Percentiles rank a stretch among this genome's conserved stretches.
These are phyloP conservation scores for Heritiera littoralis DNA, from an alignment of 345 rosid genomes.

Conservation along the genomic window DNA sequence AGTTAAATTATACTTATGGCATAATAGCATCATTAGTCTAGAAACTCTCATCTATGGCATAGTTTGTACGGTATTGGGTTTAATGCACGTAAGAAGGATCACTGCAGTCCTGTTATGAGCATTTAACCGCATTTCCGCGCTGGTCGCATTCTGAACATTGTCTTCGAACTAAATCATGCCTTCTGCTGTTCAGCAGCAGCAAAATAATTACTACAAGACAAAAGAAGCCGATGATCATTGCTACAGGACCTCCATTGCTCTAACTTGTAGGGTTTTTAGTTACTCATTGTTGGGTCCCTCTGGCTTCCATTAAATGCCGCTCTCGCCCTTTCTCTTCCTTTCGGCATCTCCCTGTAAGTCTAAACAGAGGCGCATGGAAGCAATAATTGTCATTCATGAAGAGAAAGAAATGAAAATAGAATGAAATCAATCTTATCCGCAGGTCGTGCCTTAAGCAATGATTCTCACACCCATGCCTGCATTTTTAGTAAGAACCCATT, in stretches of 20 bases:
- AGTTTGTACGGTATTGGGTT: neutral
- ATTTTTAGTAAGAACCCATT: slow-evolving; percentile 5
- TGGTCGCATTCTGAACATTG: neutral
- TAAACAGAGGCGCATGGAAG: slow-evolving; percentile 5
- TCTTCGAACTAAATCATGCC: slow-evolving; percentile 20
- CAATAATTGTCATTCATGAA: slow-evolving; percentile 37
- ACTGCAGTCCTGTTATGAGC: neutral
- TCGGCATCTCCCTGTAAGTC: slow-evolving; percentile 9
- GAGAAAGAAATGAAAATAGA: slow-evolving; percentile 8
- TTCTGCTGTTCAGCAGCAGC: slow-evolving; percentile 22
- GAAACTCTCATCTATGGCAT: neutral
- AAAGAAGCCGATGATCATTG: slow-evolving; percentile 24
- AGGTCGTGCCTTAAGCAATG: slow-evolving; percentile 33
- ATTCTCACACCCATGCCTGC: slow-evolving; percentile 37
- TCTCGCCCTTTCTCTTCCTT: neutral
- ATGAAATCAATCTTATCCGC: slow-evolving; percentile 16
- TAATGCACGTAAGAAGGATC: neutral
- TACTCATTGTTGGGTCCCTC: slow-evolving; percentile 32
- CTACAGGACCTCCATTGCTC: slow-evolving; percentile 16
- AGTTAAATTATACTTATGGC: neutral
- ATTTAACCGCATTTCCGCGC: neutral
- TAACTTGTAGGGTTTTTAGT: slow-evolving; percentile 14
- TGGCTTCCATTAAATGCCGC: slow-evolving; percentile 24
- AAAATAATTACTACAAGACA: slow-evolving; percentile 23
- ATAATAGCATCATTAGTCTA: neutral